Base-by-base conservation (phyloP, 176 grass and related monocot species). In the Pontederia crassipes region DNA sequence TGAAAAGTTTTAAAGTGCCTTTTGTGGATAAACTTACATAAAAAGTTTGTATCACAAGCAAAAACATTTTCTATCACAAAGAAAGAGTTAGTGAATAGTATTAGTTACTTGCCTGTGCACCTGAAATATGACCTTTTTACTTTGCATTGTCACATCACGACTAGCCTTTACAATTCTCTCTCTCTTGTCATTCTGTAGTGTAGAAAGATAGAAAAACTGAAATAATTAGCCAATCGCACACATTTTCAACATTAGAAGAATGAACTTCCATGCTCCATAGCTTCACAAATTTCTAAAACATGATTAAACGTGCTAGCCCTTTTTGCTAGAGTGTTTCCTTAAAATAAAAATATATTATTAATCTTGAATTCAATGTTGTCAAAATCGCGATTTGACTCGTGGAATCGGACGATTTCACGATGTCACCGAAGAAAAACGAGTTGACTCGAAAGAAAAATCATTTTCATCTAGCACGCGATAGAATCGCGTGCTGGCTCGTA, bases 101-200 rank as follows among this genome's bases (percentile, higher is more conserved):
- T 69, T 15, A 24, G 49, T 55, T 14, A n/a, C 76, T 70, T 68
- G 85, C 92, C 92, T 97, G 62, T 97, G 92, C 26, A 97, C 92
- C 75, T 97, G 92, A 77, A 97, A 97, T 73, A 97, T 97, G 59
- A 91, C 87, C 66, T 97, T 97, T 74, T 97, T 97, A 68, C 92
- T 97, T 67, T 97, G 90, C 78, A 97, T 97, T 56, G 92, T 97
- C 50, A 97, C 74, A 76, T 97, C 92, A 54, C 92, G 92, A 86
- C 92, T 97, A 49, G 84, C 81, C 66, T 97, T 97, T 14, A 97
- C 87, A 76, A 97, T 65, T 72, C 84, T 90, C 65, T 97, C 92
- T 71, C 92, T 75, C 73, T 97, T 97, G n/a, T 97, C 92, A 78
- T 91, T 97, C 92, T 97, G 70, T 66, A 90, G 49, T 28, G 20